Conservation (phyloP, 495 filamentous ascomycete genomes). For the Xanthoparmelia taractica region DNA sequence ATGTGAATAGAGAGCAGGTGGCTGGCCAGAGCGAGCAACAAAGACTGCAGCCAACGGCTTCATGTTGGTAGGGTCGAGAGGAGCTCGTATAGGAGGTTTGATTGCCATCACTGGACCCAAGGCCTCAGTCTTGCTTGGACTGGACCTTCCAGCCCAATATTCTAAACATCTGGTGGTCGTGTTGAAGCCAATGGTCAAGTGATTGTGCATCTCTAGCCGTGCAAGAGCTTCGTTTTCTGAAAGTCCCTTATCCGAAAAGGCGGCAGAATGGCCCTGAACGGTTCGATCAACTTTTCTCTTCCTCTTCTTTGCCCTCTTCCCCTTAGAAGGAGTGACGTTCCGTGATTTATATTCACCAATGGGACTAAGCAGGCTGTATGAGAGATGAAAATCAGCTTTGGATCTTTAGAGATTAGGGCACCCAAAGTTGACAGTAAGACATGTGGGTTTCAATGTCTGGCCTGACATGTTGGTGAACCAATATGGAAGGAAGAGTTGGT, state of each 20-base stretch:
- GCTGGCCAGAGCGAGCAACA: slow-evolving; percentile 42
- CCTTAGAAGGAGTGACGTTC: slow-evolving; percentile 44
- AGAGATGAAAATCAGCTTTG: neutral
- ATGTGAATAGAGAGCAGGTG: slow-evolving; percentile 47
- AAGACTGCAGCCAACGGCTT: slow-evolving; percentile 44
- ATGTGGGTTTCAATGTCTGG: neutral
- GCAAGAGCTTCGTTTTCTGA: neutral
- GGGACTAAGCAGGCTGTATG: slow-evolving; percentile 46
- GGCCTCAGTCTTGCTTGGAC: neutral
- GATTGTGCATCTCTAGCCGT: slow-evolving; percentile 23
- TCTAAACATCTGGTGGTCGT: slow-evolving; percentile 49
- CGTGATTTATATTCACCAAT: slow-evolving; percentile 46
- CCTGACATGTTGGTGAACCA: neutral
- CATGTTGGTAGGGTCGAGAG: neutral
- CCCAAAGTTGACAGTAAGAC: neutral
- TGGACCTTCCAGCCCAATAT: slow-evolving; percentile 25
- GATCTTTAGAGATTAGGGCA: neutral
- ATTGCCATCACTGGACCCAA: neutral
- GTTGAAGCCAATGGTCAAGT: slow-evolving; percentile 53
- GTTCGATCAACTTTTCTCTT: slow-evolving; percentile 11
- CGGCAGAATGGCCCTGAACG: neutral
- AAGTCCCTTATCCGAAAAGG: neutral
- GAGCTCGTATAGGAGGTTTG: neutral
- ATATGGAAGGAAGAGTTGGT: neutral
- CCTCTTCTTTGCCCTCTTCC: slow-evolving; percentile 39